Evolutionary conservation across 2,329 filamentous ascomycete species (phyloP).

Genomic region (Hypoxylon sp.): DNA sequence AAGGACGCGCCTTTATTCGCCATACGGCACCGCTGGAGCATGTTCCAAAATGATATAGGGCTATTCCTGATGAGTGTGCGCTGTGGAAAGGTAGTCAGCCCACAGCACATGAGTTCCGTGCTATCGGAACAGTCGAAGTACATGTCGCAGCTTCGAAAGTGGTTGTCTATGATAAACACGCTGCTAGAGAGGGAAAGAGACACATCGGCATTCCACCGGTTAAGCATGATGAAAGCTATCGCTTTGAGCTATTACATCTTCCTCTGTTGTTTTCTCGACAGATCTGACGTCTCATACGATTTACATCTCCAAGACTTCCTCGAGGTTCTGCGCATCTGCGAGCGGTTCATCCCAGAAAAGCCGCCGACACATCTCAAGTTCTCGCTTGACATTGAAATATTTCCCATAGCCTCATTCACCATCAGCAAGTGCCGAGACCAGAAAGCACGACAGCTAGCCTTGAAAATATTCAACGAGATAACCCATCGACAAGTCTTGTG

Average conservation of each 20-base stretch:
- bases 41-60: constrained; percentile 40
- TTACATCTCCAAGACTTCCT: constrained; percentile 34
- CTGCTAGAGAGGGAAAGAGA: constrained; percentile 26
- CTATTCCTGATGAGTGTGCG: constrained; percentile 41
- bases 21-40: constrained; percentile 37
- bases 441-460: constrained; percentile 33
- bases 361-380: constrained; percentile 31
- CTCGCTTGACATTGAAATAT: constrained; percentile 41
- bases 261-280: constrained; percentile 41
- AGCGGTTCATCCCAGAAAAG: constrained; percentile 33
- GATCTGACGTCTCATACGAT: constrained; percentile 41
- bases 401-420: constrained; percentile 42
- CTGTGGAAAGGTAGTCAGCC: constrained; percentile 22
- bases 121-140: constrained; percentile 28
- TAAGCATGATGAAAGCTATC: constrained; percentile 36
- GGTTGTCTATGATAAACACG: constrained; percentile 36
- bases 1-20: constrained; percentile 23
- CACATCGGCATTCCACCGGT: constrained; percentile 11
- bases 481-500: constrained; percentile 42
- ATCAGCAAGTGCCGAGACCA: constrained; percentile 42
- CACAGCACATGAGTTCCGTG: constrained; percentile 16
- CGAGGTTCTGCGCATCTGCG: constrained; percentile 39
- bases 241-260: constrained; percentile 35
- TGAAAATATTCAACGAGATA: constrained; percentile 36
- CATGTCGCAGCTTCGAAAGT: constrained; percentile 30